These are phyloP conservation scores for Casuarina cunninghamiana DNA, from an alignment of 306 rosid species.

Conservation along the genomic window DNA sequence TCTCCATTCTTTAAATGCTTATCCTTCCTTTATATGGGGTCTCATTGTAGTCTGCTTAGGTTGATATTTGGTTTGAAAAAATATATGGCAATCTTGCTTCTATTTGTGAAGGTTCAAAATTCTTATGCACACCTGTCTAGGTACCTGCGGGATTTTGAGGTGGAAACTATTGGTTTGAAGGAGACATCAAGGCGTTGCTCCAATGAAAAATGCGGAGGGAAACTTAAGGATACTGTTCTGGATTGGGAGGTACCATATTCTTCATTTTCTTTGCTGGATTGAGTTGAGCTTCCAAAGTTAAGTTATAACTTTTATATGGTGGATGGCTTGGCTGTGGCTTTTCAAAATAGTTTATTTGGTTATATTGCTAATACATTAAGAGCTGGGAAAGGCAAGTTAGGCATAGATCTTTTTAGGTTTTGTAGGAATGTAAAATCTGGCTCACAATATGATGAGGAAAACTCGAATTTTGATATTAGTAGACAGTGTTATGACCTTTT, in stretches of 20 bases:
- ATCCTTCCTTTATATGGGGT: conserved; percentile 4
- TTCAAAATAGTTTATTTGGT: conserved; percentile 15
- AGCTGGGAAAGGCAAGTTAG: not conserved
- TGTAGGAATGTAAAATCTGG: not conserved
- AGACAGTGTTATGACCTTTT: not conserved
- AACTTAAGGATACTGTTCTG: conserved; percentile 92
- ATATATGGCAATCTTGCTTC: conserved; percentile 2
- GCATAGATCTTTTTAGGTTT: not conserved
- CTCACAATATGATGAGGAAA: not conserved
- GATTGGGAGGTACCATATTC: conserved; percentile 88
- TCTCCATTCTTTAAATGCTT: conserved; percentile 14
- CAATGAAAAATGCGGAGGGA: conserved; percentile 62
- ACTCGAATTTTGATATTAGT: not conserved
- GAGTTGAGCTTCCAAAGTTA: conserved; percentile 23
- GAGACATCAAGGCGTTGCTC: conserved; percentile 89
- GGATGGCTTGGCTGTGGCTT: conserved; percentile 6
- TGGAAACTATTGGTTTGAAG: conserved; percentile 91
- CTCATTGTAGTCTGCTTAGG: conserved; percentile 1
- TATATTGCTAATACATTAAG: not conserved
- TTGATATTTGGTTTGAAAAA: conserved; percentile 9
- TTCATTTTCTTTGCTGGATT: conserved; percentile 21
- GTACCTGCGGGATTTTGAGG: conserved; percentile 95
- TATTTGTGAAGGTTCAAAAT: conserved; percentile 25
- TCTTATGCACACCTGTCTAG: conserved; percentile 38
- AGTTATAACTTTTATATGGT: not conserved